Conservation (phyloP, 192 early-diverging fungal species). For the Backusella luteola region DNA sequence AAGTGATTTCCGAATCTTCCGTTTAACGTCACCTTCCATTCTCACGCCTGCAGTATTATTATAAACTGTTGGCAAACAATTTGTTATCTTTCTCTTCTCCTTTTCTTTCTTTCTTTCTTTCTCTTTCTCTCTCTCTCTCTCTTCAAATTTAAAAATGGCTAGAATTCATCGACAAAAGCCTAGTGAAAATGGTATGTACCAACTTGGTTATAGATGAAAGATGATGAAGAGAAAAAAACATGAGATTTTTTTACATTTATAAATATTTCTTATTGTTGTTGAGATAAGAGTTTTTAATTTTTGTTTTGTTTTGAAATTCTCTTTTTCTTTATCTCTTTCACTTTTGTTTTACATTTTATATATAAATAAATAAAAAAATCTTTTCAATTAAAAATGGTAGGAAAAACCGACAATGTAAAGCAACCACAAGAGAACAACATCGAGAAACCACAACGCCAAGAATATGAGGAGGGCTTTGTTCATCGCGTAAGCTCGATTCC, state of each 20-base stretch:
- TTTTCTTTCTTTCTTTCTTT: neutral
- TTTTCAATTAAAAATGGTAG: neutral
- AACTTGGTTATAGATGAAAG: neutral
- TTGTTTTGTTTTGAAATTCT: neutral
- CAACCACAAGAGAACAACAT: neutral
- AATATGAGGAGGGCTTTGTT: slow-evolving; percentile 20
- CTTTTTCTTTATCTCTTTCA: neutral
- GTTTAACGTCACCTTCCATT: slow-evolving; percentile 3
- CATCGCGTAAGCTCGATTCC: slow-evolving; percentile 35
- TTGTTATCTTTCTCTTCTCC: slow-evolving; percentile 4
- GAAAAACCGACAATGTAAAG: slow-evolving; percentile 11
- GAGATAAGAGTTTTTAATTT: slow-evolving; percentile 2
- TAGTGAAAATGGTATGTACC: slow-evolving; percentile 6
- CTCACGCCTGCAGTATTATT: neutral
- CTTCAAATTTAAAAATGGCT: slow-evolving; percentile 1
- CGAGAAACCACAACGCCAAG: neutral
- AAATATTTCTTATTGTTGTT: neutral
- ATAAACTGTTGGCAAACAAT: slow-evolving; percentile 1
- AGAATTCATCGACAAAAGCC: slow-evolving; percentile 8
- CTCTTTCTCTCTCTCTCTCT: neutral
- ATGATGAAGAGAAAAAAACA: neutral
- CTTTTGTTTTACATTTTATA: neutral
- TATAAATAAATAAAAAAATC: neutral
- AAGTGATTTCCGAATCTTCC: slow-evolving; percentile 1
- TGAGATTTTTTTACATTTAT: too few species aligned